Base-by-base conservation (phyloP, 805 yeast genomes). In the Wickerhamomyces queroliae region DNA sequence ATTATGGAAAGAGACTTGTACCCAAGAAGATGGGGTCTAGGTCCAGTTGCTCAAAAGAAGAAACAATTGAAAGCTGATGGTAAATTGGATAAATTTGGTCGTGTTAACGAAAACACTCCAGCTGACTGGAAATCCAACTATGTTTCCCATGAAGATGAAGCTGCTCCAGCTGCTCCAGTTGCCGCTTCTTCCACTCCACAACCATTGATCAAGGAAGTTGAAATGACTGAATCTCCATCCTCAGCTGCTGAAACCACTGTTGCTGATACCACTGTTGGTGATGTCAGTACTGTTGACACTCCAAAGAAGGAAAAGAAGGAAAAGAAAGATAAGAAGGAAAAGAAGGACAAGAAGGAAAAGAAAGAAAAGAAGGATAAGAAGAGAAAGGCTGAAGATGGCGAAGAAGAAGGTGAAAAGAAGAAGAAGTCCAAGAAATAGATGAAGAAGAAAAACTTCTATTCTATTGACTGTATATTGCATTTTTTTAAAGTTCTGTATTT, bases 1-100 rank as follows among this genome's bases (percentile, higher is more conserved):
- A 93, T 93, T 57, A 93, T 93, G 99, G 99, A 93, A 73, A 83
- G 99, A 73, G 99, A 93, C 66, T 79, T 95, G 38, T 93, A 93
- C 67, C 99, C 99, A 69, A 85, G 99, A 77, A 83, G 97, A 77
- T 93, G 99, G 99, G 99, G 99, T 47, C 72, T 93, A 55, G 99
- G 99, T 56, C 99, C 99, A 56, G 87, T 90, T 62, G 98, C 99
- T 45, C 88, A 86, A 68, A 89, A 89, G 83, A 93, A 93, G 85
- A 93, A 93, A 77, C 96, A 91, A 74, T 72, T 93, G 76, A 91
- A 90, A 77, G 84, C 95, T 39, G 95, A 85, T 50, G 99, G 98
- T 59, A 91, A 93, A 70, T 80, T 93, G 60, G 99, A 93, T 74
- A 87, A 91, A 69, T 93, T 69, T 59, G 99, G 99, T 48, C 83